A percentile compares a stretch with the other conserved stretches of the same genome.
phyloP scores from a whole-genome alignment of 139 green algal species.

The Ostreobium quekettii region DNA sequence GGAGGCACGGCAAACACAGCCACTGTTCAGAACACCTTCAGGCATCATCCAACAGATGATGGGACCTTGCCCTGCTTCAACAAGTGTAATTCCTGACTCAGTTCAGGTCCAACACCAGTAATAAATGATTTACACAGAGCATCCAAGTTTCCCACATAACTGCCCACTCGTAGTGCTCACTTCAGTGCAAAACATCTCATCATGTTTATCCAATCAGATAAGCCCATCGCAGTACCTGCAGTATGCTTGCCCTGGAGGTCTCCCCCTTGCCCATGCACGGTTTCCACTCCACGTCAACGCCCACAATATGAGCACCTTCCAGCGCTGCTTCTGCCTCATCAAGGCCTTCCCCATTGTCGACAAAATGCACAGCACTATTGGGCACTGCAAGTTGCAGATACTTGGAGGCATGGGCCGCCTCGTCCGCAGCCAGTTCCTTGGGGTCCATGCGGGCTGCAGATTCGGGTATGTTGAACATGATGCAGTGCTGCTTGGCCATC shows the following conservation, averaged over 20 bases:
- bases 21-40: too few relatives aligned
- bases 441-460: background rate
- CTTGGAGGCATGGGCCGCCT: constrained; percentile 9
- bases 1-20: too few relatives aligned
- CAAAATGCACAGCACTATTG: constrained; percentile 9
- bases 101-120: too few relatives aligned
- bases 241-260: constrained; percentile 22
- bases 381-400: constrained; percentile 49
- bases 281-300: constrained; percentile 67
- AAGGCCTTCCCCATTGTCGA: constrained; percentile 13
- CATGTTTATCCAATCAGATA: too few relatives aligned
- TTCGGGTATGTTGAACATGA: background rate
- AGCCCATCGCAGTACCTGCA: constrained; percentile 31
- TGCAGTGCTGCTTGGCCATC: background rate
- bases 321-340: constrained; percentile 20
- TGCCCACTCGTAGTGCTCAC: too few relatives aligned
- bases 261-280: constrained; percentile 15
- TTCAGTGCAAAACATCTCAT: too few relatives aligned
- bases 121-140: too few relatives aligned
- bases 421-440: constrained; percentile 31
- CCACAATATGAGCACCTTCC: constrained; percentile 30
- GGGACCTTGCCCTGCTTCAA: too few relatives aligned
- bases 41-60: too few relatives aligned
- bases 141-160: too few relatives aligned
- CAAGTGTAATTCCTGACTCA: too few relatives aligned